Percentiles rank a stretch among this genome's conserved stretches.
Evolutionary conservation across 306 rosid species (phyloP).

Genomic region (Medicago arabica): DNA sequence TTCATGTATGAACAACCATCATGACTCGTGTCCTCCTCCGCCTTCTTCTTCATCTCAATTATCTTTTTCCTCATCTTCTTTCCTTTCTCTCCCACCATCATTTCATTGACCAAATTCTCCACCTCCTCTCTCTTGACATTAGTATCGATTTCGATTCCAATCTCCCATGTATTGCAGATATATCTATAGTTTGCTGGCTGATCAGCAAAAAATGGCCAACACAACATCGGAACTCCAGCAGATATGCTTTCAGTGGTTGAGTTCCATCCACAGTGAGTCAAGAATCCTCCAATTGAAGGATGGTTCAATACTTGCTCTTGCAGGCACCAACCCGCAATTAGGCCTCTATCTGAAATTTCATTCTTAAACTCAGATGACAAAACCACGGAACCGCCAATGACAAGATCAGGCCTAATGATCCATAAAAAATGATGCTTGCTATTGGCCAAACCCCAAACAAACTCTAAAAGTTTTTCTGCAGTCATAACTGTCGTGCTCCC

Average conservation of each 20-base stretch:
- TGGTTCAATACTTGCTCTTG: slow-evolving; percentile 27
- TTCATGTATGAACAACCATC: slow-evolving; percentile 38
- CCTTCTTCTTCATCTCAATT: slow-evolving; percentile 24
- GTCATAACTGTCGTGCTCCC: slow-evolving; percentile 28
- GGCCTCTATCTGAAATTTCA: slow-evolving; percentile 32
- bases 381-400: background rate
- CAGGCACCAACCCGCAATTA: slow-evolving; percentile 10
- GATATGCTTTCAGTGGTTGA: slow-evolving; percentile 19
- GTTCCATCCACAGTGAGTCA: slow-evolving; percentile 36
- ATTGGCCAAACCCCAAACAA: slow-evolving; percentile 36
- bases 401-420: slow-evolving; percentile 35
- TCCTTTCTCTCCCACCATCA: slow-evolving; percentile 44
- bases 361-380: slow-evolving; percentile 16
- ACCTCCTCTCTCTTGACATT: slow-evolving; percentile 39
- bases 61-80: slow-evolving; percentile 34
- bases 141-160: slow-evolving; percentile 32
- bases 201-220: slow-evolving; percentile 39
- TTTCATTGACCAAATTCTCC: slow-evolving; percentile 29
- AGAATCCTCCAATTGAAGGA: slow-evolving; percentile 20
- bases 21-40: background rate
- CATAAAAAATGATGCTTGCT: slow-evolving; percentile 17
- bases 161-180: slow-evolving; percentile 28
- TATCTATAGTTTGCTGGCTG: slow-evolving; percentile 8
- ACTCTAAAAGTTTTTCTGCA: slow-evolving; percentile 8
- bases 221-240: slow-evolving; percentile 40